Percentiles rank a stretch among this genome's conserved stretches.
Conservation (phyloP, 176 grass and related monocot genomes). For the Triticum urartu region DNA sequence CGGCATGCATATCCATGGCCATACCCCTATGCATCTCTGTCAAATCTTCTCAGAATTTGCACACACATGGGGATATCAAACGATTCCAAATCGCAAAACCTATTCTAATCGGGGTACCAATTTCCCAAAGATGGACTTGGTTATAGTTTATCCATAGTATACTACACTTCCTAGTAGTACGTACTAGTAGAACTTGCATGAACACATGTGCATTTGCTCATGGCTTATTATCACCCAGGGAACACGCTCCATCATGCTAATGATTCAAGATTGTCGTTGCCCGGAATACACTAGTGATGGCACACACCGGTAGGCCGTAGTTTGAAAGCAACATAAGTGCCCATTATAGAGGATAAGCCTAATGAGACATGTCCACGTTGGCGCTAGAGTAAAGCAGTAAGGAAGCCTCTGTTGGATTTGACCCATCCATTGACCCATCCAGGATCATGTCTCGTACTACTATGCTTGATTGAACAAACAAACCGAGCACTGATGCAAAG, state of each 20-base stretch:
- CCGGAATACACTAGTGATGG: background rate
- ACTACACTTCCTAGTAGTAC: background rate
- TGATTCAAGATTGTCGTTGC: constrained; percentile 1
- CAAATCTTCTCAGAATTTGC: background rate
- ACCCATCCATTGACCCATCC: constrained; percentile 12
- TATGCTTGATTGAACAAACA: background rate
- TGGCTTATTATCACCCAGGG: background rate
- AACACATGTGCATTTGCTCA: background rate
- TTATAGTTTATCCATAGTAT: background rate
- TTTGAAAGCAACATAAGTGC: constrained; percentile 6
- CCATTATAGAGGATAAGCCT: constrained; percentile 20
- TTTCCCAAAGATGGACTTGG: background rate
- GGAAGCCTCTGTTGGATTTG: background rate
- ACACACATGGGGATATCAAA: background rate
- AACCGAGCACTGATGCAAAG: too few relatives aligned
- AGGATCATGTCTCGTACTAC: background rate
- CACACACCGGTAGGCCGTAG: background rate
- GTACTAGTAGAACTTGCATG: background rate
- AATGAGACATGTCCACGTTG: background rate
- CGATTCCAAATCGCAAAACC: background rate
- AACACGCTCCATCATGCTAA: background rate
- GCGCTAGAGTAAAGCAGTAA: background rate
- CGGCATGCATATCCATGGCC: background rate
- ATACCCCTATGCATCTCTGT: background rate
- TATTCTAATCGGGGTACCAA: background rate